Evolutionary conservation across 768 basidiomycete species (phyloP), one percentile per base, ranked within the genome.

Genomic region (Macrocybe gigantea): DNA sequence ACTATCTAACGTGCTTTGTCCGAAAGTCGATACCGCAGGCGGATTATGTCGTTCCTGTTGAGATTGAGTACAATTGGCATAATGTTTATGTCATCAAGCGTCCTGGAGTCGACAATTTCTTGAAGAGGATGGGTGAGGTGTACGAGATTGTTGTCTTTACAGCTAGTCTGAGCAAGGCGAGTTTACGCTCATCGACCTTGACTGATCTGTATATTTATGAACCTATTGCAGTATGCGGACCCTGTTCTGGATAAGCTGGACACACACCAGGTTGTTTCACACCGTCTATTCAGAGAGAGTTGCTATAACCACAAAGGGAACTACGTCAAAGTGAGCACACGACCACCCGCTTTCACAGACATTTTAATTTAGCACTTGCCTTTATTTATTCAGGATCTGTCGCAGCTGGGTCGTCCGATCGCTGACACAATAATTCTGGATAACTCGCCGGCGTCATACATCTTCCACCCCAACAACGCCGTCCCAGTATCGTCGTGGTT

Each of bases 401-500:
- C 96, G 14, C 96, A 97, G 69, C 77, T 99, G 45, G 96, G 96
- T 41, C 85, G 96, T 30, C 91, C 92, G 5, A 91, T 96, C 56
- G 77, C 82, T 41, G 92, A 95, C 60, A 92, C 87, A 51, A 97
- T 98, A 61, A 99, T 99, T 69, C 80, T 99, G 58, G 96, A 98
- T 70, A 99, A 98, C 66, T 98, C 95, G 29, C 96, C 96, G 11
- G 96, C 96, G 9, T 96, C 92, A 9, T 99, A 98, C 67, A 95
- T 98, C 51, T 99, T 99, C 78, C 95, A 99, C 62, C 93, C 93
- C 11, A 94, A 96, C 71, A 98, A 98, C 63, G 96, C 96, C 35
- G 95, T 98, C 5, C 96, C 96, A 9, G 94, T 99, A 51, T 97
- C 95, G 38, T 93, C 91, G 49, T 99, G 96, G 96, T 99, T 99